These are phyloP conservation scores for Neonectria neomacrospora DNA, from an alignment of 2,329 filamentous ascomycete genomes.

Conservation along the genomic window DNA sequence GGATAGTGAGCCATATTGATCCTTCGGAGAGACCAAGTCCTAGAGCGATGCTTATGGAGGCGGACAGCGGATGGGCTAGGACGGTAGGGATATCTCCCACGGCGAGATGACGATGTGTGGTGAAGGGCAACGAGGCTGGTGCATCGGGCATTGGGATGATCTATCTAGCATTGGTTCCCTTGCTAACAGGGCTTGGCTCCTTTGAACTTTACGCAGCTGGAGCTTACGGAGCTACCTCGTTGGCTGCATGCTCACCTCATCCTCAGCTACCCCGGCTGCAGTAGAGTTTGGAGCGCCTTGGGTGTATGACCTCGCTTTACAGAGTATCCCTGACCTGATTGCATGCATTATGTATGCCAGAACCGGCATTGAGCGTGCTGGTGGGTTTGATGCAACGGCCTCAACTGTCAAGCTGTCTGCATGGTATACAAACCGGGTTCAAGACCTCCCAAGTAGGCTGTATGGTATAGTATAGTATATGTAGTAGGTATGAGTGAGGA, in stretches of 20 bases:
- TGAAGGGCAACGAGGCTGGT: not conserved
- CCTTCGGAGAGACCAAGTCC: conserved; percentile 19
- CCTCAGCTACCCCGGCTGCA: not conserved
- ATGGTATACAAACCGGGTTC: no score
- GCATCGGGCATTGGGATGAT: not conserved
- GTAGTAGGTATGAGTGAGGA: no score
- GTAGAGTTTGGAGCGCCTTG: not conserved
- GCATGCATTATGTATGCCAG: not conserved
- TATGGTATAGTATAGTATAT: no score
- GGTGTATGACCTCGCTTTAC: no score
- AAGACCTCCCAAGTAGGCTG: no score
- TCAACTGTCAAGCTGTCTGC: not conserved
- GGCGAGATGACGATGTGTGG: not conserved
- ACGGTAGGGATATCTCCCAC: not conserved
- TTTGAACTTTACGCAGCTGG: not conserved
- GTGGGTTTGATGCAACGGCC: not conserved
- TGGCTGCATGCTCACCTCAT: conserved; percentile 3
- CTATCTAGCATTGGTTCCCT: not conserved
- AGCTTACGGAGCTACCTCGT: not conserved
- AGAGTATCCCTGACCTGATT: not conserved
- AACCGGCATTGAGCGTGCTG: not conserved
- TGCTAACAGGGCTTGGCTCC: not conserved
- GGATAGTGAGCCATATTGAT: conserved; percentile 25
- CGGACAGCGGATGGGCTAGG: not conserved
- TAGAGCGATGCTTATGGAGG: conserved; percentile 12